Evolutionary conservation across 2,329 filamentous ascomycete genomes (phyloP).

Genomic region (Fusarium denticulatum): DNA sequence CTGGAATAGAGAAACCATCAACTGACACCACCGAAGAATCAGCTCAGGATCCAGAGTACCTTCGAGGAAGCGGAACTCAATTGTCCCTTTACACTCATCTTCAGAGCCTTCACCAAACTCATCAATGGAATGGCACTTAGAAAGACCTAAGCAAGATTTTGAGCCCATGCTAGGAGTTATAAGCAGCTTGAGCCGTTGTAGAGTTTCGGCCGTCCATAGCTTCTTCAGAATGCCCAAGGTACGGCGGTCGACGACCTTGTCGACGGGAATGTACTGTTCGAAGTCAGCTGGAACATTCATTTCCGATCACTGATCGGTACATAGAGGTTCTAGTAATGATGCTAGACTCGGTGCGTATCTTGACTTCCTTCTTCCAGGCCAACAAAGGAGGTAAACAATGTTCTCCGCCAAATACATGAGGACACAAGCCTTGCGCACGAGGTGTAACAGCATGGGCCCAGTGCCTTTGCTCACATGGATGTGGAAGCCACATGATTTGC

Average conservation of each 20-base stretch:
- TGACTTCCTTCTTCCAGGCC: not conserved
- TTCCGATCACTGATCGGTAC: not conserved
- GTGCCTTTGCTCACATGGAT: constrained; percentile 30
- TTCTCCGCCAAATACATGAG: constrained; percentile 26
- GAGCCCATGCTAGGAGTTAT: not conserved
- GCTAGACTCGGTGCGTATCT: not conserved
- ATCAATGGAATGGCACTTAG: not conserved
- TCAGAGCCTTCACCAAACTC: not conserved
- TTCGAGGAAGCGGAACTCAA: constrained; percentile 37
- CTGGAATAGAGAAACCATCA: constrained; percentile 31
- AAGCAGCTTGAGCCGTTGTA: not conserved
- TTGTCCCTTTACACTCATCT: constrained; percentile 1
- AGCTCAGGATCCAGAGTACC: constrained; percentile 31
- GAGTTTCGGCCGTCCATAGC: constrained; percentile 8
- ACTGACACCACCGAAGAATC: constrained; percentile 31
- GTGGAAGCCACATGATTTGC: constrained; percentile 23
- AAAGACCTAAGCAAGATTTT: constrained; percentile 10
- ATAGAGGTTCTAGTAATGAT: not conserved
- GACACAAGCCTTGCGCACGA: constrained; percentile 18
- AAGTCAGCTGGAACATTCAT: constrained; percentile 11
- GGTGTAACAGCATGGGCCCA: not conserved
- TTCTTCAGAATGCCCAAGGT: constrained; percentile 7
- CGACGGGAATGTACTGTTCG: constrained; percentile 3
- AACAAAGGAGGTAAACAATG: constrained; percentile 26
- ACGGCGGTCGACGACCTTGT: not conserved